phyloP scores from a whole-genome alignment of 202 grass and related monocot genomes.

The Setaria viridis region DNA sequence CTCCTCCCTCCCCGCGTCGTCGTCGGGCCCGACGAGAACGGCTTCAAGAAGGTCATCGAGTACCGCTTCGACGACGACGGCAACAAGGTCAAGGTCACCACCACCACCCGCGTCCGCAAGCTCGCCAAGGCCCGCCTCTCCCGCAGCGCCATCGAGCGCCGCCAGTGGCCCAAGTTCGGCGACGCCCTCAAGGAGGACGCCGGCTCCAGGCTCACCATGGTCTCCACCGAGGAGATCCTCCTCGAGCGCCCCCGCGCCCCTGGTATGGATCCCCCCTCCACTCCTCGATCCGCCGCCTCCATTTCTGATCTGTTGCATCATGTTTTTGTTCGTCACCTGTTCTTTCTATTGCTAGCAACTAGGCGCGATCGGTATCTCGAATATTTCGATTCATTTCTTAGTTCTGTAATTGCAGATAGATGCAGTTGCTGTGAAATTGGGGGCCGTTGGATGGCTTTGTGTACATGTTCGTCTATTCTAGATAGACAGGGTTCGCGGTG shows the following conservation, averaged over 20 bases:
- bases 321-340: not conserved
- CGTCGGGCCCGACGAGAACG: constrained; percentile 69
- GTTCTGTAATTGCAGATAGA: not conserved
- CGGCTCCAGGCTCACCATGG: constrained; percentile 68
- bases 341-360: not conserved
- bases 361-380: not conserved
- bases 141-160: constrained; percentile 59
- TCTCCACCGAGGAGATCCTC: constrained; percentile 77
- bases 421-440: not conserved
- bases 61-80: constrained; percentile 75
- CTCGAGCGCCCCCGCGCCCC: constrained; percentile 62
- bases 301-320: not conserved
- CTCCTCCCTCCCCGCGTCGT: constrained; percentile 69
- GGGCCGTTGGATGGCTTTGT: not conserved
- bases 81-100: constrained; percentile 78
- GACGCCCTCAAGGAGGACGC: constrained; percentile 60
- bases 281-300: not conserved
- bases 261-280: constrained; percentile 24
- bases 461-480: not conserved
- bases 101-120: constrained; percentile 69
- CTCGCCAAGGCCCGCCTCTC: constrained; percentile 54
- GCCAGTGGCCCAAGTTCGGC: constrained; percentile 70
- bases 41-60: constrained; percentile 68
- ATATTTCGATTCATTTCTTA: not conserved
- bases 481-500: not conserved